Evolutionary conservation across 192 early-diverging fungal genomes (phyloP), one percentile per base, ranked within the genome.

Genomic region (Mortierella antarctica): DNA sequence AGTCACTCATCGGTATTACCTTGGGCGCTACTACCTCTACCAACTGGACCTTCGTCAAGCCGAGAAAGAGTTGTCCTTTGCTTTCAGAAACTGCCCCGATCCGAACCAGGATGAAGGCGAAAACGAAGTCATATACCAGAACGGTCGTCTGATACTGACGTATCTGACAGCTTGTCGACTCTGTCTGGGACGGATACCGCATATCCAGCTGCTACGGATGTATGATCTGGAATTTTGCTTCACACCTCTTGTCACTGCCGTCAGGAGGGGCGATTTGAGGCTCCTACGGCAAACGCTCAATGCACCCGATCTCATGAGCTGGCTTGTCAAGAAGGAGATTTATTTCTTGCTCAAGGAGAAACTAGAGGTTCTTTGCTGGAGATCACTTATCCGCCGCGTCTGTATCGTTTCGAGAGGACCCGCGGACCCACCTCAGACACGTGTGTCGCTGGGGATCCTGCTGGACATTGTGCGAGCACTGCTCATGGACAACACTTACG

Each of bases 1-100:
- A 69, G 83, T 88, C 8, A 85, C 84, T 0, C 82, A 86, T 23
- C 73, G 72, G 8, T 88, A 84, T 48, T 88, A 88, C 48, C 54
- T 85, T 0, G 87, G 87, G 10, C 71, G 87, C 5, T 88, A 86
- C 42, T 57, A 64, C 9, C 78, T 88, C 41, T 85, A 79, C 17
- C 78, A 86, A 12, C 62, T 78, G 20, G 76, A 83, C 61, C 66
- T 88, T 4, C 67, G 78, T 10, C 54, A 65, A 50, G 82, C 87
- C 0, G 79, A 84, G 3, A 54, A 52, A 7, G 46, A 83, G 42
- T 67, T 88, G 4, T 60, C 49, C 12, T 86, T 86, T 55, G 83
- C 87, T 0, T 88, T 88, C 52, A 58, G 39, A 6, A 73, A 78
- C 47, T 83, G 85, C 42, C 71, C 77, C 7, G 18, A 40, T 10